Evolutionary conservation across 2,329 filamentous ascomycete species (phyloP).

Genomic region (Fonsecaea pedrosoi): DNA sequence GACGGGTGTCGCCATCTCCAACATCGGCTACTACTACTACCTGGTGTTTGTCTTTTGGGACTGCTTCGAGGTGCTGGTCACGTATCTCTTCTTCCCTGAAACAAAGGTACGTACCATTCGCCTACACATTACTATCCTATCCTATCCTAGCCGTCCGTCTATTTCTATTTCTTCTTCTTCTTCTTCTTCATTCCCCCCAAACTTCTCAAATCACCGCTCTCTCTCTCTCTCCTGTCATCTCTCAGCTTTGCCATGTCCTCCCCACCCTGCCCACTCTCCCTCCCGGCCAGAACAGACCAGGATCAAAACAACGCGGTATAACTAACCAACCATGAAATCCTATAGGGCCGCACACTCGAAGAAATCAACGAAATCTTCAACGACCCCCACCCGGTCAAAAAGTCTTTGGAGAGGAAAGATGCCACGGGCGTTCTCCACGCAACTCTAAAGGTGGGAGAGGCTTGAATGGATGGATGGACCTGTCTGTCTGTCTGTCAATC

Average conservation of each 20-base stretch:
- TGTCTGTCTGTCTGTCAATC: background rate
- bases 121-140: no score
- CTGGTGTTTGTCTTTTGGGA: slow-evolving; percentile 5
- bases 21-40: slow-evolving; percentile 12
- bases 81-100: slow-evolving; percentile 2
- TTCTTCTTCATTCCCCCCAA: no score
- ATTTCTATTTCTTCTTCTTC: no score
- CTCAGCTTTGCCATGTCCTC: background rate
- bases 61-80: slow-evolving; percentile 3
- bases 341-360: slow-evolving; percentile 8
- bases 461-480: background rate
- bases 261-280: background rate
- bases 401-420: slow-evolving; percentile 8
- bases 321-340: background rate
- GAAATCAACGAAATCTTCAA: slow-evolving; percentile 17
- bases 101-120: background rate
- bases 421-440: background rate
- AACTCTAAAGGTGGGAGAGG: background rate
- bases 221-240: background rate
- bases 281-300: background rate
- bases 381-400: slow-evolving; percentile 1
- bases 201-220: no score
- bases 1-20: background rate
- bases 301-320: background rate
- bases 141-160: no score